A percentile compares a stretch with the other conserved stretches of the same genome.
These are phyloP conservation scores for Cyclospora cayetanensis DNA, from an alignment of 169 alveolate genomes.

Conservation along the genomic window DNA sequence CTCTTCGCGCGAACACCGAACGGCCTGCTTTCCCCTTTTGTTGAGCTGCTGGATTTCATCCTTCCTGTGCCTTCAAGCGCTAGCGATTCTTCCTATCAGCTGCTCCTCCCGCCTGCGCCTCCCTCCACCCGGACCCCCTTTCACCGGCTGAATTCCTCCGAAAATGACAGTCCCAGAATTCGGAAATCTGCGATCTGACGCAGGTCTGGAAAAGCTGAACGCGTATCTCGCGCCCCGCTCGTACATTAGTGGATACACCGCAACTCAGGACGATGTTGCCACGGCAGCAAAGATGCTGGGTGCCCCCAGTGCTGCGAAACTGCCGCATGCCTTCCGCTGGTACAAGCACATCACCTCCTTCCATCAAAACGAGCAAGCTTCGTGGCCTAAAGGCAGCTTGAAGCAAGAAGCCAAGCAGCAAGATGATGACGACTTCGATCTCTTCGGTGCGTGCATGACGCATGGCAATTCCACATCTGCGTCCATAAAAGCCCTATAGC, in stretches of 20 bases:
- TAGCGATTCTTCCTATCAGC: no score
- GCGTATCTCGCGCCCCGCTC: background rate
- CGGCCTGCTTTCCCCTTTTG: no score
- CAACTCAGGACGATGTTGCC: constrained; percentile 26
- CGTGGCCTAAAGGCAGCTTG: constrained; percentile 27
- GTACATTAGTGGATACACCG: background rate
- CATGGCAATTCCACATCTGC: no score
- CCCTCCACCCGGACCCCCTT: no score
- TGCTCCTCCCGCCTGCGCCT: no score
- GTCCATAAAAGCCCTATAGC: no score
- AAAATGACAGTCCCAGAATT: background rate
- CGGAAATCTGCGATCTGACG: constrained; percentile 14
- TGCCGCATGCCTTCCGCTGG: constrained; percentile 4
- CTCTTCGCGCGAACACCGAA: no score
- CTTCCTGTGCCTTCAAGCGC: no score
- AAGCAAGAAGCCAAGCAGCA: background rate
- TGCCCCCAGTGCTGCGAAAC: background rate
- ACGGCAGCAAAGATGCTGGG: constrained; percentile 9
- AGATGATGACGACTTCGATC: constrained; percentile 51
- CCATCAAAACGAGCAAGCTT: background rate
- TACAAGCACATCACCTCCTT: constrained; percentile 22
- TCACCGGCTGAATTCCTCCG: no score
- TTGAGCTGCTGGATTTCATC: no score
- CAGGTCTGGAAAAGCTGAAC: constrained; percentile 40
- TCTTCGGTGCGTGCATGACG: background rate